These are phyloP conservation scores for Clitopilus hobsonii DNA, from an alignment of 768 basidiomycete species.

Conservation along the genomic window DNA sequence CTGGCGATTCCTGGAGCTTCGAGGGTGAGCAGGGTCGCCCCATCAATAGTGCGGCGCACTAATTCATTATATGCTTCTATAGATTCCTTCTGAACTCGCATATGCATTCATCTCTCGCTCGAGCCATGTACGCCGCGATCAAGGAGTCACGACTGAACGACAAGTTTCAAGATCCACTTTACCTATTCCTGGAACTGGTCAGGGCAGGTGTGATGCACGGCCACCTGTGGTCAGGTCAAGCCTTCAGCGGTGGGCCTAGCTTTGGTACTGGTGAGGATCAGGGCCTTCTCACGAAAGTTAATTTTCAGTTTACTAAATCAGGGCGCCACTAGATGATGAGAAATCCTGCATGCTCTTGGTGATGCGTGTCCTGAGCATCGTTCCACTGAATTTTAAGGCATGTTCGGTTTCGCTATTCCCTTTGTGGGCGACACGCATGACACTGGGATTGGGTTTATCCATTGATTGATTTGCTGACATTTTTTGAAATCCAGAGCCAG, in stretches of 20 bases:
- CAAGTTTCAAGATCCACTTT: constrained; percentile 97
- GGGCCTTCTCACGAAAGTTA: constrained; percentile 24
- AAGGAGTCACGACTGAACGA: constrained; percentile 82
- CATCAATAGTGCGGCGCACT: too few species aligned
- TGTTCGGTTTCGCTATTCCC: constrained; percentile 19
- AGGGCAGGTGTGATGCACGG: constrained; percentile 97
- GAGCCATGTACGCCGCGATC: constrained; percentile 86
- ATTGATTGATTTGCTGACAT: constrained; percentile 4
- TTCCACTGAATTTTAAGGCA: constrained; percentile 93
- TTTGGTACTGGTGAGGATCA: constrained; percentile 74
- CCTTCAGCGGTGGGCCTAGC: constrained; percentile 92
- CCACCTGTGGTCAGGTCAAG: constrained; percentile 81
- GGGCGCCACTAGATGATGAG: constrained; percentile 68
- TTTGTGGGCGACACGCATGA: not conserved
- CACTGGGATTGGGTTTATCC: constrained; percentile 6
- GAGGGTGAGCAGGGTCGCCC: constrained; percentile 68
- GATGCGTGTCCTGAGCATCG: constrained; percentile 94
- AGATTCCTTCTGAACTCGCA: constrained; percentile 91
- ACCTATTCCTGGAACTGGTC: constrained; percentile 91
- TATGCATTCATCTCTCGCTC: constrained; percentile 82
- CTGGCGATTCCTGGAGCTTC: constrained; percentile 94
- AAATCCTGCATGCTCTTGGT: constrained; percentile 93
- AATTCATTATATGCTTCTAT: constrained; percentile 8
- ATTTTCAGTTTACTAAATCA: constrained; percentile 14
- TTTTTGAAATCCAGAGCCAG: constrained; percentile 50